These are phyloP conservation scores for Microbotryum violaceum DNA, from an alignment of 1,284 basidiomycete species.

Conservation along the genomic window DNA sequence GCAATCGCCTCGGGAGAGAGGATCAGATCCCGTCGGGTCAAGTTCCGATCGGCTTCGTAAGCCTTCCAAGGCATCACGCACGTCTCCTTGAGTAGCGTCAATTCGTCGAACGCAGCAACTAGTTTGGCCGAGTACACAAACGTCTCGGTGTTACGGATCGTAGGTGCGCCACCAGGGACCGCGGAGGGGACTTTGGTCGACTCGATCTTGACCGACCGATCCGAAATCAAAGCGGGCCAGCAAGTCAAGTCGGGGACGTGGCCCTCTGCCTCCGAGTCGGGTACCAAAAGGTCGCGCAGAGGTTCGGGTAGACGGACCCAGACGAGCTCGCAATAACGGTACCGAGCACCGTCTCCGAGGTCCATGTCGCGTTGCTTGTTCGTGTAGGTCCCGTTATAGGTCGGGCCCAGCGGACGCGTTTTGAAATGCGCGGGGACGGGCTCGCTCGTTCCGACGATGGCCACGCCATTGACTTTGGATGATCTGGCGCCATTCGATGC, in stretches of 20 bases:
- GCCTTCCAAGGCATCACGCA: neutral
- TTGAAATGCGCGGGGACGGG: no score
- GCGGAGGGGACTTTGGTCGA: neutral
- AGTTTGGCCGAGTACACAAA: slow-evolving; percentile 15
- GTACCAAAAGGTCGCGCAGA: slow-evolving; percentile 44
- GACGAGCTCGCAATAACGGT: slow-evolving; percentile 60
- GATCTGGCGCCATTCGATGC: no score
- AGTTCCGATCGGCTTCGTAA: no score
- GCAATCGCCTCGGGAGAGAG: no score
- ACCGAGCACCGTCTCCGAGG: slow-evolving; percentile 49
- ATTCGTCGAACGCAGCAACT: slow-evolving; percentile 18
- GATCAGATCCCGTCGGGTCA: no score
- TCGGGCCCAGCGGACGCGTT: neutral
- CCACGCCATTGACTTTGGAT: no score
- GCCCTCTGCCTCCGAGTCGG: slow-evolving; percentile 30
- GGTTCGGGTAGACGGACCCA: slow-evolving; percentile 58
- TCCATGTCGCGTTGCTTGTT: slow-evolving; percentile 30
- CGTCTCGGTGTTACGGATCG: neutral
- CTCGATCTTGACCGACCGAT: slow-evolving; percentile 1
- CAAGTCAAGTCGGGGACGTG: slow-evolving; percentile 49
- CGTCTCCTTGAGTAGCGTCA: slow-evolving; percentile 4
- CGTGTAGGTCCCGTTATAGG: slow-evolving; percentile 28
- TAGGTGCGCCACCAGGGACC: neutral
- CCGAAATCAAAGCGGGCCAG: slow-evolving; percentile 60
- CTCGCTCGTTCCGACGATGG: no score